A percentile compares a stretch with the other conserved stretches of the same genome.
Conservation (phyloP, 2,329 filamentous ascomycete species). For the Paramyrothecium roridum region DNA sequence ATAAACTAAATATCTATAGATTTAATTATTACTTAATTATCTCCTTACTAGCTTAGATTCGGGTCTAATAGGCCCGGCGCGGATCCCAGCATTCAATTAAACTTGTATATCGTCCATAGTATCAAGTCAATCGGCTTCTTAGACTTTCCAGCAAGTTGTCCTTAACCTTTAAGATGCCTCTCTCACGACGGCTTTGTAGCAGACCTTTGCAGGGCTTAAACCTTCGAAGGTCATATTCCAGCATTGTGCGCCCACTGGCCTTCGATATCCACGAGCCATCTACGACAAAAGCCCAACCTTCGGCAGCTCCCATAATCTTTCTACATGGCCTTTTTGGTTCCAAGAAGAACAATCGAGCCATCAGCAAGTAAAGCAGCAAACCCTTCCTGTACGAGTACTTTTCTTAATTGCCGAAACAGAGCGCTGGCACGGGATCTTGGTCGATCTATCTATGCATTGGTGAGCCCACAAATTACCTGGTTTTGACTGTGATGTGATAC, state of each 20-base stretch:
- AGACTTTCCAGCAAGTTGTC: not conserved
- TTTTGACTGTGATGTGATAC: not conserved
- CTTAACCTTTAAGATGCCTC: not conserved
- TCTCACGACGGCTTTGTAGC: not conserved
- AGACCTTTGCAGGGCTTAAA: not conserved
- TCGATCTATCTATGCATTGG: slow-evolving; percentile 77
- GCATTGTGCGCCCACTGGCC: slow-evolving; percentile 39
- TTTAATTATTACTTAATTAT: not conserved
- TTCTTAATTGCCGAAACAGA: slow-evolving; percentile 40
- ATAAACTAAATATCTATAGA: too few relatives aligned
- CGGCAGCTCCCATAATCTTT: slow-evolving; percentile 69
- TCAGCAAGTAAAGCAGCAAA: slow-evolving; percentile 74
- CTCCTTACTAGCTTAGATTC: too few relatives aligned
- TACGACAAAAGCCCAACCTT: slow-evolving; percentile 31
- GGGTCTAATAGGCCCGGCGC: too few relatives aligned
- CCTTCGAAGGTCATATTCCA: slow-evolving; percentile 9
- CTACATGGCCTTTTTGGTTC: slow-evolving; percentile 93
- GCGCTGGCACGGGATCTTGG: slow-evolving; percentile 77
- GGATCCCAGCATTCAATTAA: too few relatives aligned
- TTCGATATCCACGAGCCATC: slow-evolving; percentile 66
- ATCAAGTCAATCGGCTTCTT: not conserved
- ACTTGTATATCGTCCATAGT: not conserved
- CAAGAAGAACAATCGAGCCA: slow-evolving; percentile 90
- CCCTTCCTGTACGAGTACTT: not conserved
- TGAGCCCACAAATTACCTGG: slow-evolving; percentile 35